phyloP scores from a whole-genome alignment of 75 land plant species.

The Adiantum capillusveneris region DNA sequence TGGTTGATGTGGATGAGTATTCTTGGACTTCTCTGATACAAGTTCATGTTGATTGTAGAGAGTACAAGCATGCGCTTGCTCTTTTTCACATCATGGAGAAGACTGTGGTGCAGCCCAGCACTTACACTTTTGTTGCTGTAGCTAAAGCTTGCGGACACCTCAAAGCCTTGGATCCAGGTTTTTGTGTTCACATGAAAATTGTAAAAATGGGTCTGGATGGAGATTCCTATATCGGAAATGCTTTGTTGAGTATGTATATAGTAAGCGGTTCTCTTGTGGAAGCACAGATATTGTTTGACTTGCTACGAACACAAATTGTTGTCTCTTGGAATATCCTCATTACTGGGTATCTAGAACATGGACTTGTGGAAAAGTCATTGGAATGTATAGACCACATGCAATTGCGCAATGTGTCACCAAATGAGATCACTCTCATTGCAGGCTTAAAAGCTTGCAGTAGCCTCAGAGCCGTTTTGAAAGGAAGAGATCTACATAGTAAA shows the following conservation, averaged over 20 bases:
- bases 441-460: constrained; percentile 23
- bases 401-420: constrained; percentile 16
- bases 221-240: constrained; percentile 1
- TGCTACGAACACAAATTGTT: background rate
- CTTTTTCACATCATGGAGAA: no score
- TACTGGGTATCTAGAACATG: constrained; percentile 10
- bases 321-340: constrained; percentile 17
- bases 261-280: background rate
- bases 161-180: background rate
- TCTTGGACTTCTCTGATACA: no score
- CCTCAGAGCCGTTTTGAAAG: background rate
- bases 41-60: no score
- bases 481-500: constrained; percentile 14
- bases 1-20: no score
- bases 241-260: background rate
- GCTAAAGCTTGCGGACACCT: background rate
- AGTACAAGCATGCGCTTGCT: no score
- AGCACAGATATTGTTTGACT: background rate
- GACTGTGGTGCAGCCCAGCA: no score
- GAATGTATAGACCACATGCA: constrained; percentile 37
- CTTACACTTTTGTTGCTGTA: no score
- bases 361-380: constrained; percentile 18
- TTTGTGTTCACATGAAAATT: background rate
- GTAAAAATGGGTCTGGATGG: background rate
- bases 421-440: constrained; percentile 41